Evolutionary conservation across 2,329 filamentous ascomycete genomes (phyloP).

Genomic region (Colletotrichum lentis): DNA sequence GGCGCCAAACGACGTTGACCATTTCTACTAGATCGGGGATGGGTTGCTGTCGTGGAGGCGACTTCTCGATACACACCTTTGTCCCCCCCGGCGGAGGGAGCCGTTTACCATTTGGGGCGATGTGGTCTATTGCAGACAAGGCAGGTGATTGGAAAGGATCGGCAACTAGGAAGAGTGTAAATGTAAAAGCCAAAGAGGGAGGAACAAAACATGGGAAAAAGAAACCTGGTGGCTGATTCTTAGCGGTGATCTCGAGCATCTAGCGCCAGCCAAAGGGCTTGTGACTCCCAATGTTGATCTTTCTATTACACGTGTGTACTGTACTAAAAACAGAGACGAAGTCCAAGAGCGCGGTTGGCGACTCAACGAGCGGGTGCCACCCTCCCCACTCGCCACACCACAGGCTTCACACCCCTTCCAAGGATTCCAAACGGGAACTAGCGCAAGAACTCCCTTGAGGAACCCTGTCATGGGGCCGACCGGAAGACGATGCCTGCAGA

Average conservation of each 20-base stretch:
- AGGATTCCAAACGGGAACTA: constrained; percentile 37
- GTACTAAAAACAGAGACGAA: constrained; percentile 1
- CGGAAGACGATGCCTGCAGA: constrained; percentile 37
- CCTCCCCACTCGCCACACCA: constrained; percentile 33
- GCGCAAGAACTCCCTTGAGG: constrained; percentile 32
- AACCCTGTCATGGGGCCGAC: constrained; percentile 32
- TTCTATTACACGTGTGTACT: constrained; percentile 22
- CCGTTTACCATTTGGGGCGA: not conserved
- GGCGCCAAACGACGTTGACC: not conserved
- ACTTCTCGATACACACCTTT: constrained; percentile 1
- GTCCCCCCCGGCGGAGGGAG: not conserved
- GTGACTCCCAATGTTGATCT: constrained; percentile 8
- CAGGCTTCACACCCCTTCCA: constrained; percentile 33
- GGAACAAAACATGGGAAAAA: not conserved
- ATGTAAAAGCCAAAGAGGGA: not conserved
- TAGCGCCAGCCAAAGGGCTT: constrained; percentile 6
- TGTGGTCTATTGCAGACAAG: not conserved
- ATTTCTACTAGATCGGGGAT: not conserved
- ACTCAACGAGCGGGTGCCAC: constrained; percentile 15
- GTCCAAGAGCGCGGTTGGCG: constrained; percentile 28
- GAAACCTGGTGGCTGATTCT: constrained; percentile 7
- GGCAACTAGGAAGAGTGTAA: not conserved
- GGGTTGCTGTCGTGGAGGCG: constrained; percentile 15
- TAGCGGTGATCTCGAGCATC: not conserved
- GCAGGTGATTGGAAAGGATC: constrained; percentile 3